Base-by-base conservation (phyloP, 441 rosid species). In the Capsella rubella region DNA sequence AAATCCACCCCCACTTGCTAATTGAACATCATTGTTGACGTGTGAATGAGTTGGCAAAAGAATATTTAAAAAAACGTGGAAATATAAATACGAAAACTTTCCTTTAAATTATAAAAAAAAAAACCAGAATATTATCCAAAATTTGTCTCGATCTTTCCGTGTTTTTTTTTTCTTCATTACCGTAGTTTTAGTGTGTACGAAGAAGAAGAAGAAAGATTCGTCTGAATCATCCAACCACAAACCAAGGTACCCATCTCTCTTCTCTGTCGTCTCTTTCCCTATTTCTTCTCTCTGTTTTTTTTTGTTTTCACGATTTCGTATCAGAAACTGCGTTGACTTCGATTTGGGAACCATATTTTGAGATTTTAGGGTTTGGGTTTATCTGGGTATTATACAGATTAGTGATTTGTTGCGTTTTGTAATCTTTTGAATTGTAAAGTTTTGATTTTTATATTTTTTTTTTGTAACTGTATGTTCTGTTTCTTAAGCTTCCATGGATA, bases 11-110 rank as follows among this genome's bases (percentile, higher is more conserved):
- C 54, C 10, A 74, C 73, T 75, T 67, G 78, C 69, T 67, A 67
- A 52, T 60, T 51, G 32, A 31, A 47, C 40, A 29, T 29, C 3
- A 31, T 58, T 74, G 68, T 60, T 43, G 56, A 68, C 79, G 79
- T 75, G 74, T 60, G 55, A 60, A 43, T 68, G 32, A 75, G 74
- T 69, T 68, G 79, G 69, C 74, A 68, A 46, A 45, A 68, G 64
- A 68, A 61, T 70, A 70, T 39, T 76, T 52, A 18, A 67, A 12
- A 12, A 61, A 52, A 12, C 34, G 64, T 43, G 68, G 3, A 52
- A 49, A 51, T 12, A 66, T 3, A 70, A 1, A 39, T 14, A 43
- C 4, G 11, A 11, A 37, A 59, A 34, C 7, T 47, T 15, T 27
- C 7, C 45, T 35, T 46, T 62, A 47, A 45, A 21, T 21, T 21